Evolutionary conservation across 129 eudicot species (phyloP), one percentile per base, ranked within the genome.

Genomic region (Escallonia herrerae): DNA sequence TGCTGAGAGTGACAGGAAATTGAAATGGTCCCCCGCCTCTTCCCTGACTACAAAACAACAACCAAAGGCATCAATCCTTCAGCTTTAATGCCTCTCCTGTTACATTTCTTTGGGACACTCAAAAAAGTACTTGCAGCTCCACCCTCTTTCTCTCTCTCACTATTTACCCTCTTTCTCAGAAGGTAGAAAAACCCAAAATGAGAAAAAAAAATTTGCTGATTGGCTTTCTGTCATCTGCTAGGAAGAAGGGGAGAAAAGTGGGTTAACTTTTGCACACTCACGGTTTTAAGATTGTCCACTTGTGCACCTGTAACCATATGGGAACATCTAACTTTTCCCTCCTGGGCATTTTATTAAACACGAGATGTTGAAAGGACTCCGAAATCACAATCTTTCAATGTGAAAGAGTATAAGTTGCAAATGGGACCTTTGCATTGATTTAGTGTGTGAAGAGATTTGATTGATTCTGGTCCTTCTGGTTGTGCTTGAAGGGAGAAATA

Each of bases 41-140:
- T 78, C 79, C 80, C 85, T 84, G 83, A 77, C 86, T 82, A 82
- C 90, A 84, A 82, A 79, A 84, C 81, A 80, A 80, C 82, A 82
- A 86, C 80, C 68, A 78, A 83, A 80, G 67, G 82, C 76, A 73
- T 71, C 70, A 67, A 78, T 64, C 64, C 63, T 75, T 62, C 84
- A 89, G 85, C 90, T 80, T 86, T 81, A 77, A 72, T 67, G 79
- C 76, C 73, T 48, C 71, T 43, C 58, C 86, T 75, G 82, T 76
- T 79, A 71, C 83, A 77, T 81, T 74, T 83, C 91, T 79, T 90
- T 79, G 95, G 97, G 86, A 76, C 76, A 75, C 87, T 84, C 79
- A 86, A 90, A 79, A 86, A 80, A 71, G 63, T 70, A 15, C 40
- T 60, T 76, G 8, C 40, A 7, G 40, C 51, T 68, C 39, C 41